Percentiles rank a stretch among this genome's conserved stretches.
phyloP scores from a whole-genome alignment of 352 stramenopile species.

The Blastocystis sp. region DNA sequence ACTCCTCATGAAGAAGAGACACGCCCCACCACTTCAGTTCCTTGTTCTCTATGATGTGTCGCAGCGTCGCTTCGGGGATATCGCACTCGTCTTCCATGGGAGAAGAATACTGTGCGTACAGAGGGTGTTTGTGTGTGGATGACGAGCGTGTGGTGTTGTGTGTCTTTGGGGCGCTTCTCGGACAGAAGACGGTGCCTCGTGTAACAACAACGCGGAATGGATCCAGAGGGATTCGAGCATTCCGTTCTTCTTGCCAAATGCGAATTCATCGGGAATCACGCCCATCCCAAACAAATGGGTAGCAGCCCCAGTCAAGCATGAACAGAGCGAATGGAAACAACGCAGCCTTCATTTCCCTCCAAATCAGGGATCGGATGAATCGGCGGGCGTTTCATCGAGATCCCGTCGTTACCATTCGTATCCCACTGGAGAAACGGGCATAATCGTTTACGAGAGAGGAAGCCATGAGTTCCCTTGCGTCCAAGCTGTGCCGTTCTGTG shows the following conservation, averaged over 20 bases:
- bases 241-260: too few species aligned
- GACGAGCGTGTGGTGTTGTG: background rate
- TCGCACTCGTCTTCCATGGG: constrained; percentile 59
- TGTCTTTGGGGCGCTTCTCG: background rate
- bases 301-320: too few species aligned
- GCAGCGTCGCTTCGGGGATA: constrained; percentile 67
- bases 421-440: background rate
- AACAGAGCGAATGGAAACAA: too few species aligned
- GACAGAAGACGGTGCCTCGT: too few species aligned
- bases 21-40: constrained; percentile 38
- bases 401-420: background rate
- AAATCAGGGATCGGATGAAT: too few species aligned
- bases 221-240: too few species aligned
- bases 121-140: too few species aligned
- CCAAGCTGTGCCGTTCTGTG: background rate
- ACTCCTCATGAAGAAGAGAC: background rate
- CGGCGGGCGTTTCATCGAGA: background rate
- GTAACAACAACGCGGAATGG: too few species aligned
- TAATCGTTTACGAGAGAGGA: background rate
- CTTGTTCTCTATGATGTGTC: constrained; percentile 53
- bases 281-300: too few species aligned
- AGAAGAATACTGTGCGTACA: background rate
- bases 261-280: too few species aligned
- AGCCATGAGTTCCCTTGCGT: constrained; percentile 11
- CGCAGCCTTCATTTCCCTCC: too few species aligned